Evolutionary conservation across 2,329 filamentous ascomycete genomes (phyloP), one percentile per base, ranked within the genome.

Genomic region (Ceratocystis papillata): DNA sequence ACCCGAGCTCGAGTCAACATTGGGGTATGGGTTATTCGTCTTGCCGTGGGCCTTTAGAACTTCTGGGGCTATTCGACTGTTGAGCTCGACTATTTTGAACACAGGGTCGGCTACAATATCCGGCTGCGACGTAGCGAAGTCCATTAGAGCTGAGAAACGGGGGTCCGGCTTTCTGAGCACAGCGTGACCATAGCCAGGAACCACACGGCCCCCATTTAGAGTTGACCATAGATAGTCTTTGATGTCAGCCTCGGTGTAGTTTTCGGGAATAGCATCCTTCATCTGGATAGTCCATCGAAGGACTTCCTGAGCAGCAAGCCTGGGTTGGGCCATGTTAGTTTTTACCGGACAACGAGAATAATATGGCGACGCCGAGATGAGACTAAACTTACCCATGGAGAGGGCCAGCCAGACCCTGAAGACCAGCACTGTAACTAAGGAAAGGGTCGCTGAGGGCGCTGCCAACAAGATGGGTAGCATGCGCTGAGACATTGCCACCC

Each of bases 1-100:
- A 70, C 94, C 94, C 0, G 91, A 96, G 69, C 85, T 87, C 61
- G 88, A 91, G 77, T 99, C 94, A 69, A 99, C 94, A 75, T 99
- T 99, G 70, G 94, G 94, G 78, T 93, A 96, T 1, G 94, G 91
- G 79, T 96, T 96, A 83, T 96, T 96, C 71, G 91, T 96, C 87
- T 96, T 97, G 76, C 94, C 94, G 75, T 99, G 94, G 79, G 96
- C 86, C 72, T 85, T 94, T 72, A 99, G 81, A 22, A 99, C 94
- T 64, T 85, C 83, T 17, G 94, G 94, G 0, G 94, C 94, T 69
- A 99, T 87, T 73, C 91, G 87, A 70, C 88, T 91, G 80, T 96
- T 97, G 79, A 88, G 87, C 83, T 92, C 88, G 66, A 99, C 93
- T 10, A 99, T 85, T 77, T 90, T 85, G 86, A 96, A 97, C 69